Percentiles rank a stretch among this genome's conserved stretches.
Evolutionary conservation across 768 basidiomycete species (phyloP).

Genomic region (Lenzites betulinus): DNA sequence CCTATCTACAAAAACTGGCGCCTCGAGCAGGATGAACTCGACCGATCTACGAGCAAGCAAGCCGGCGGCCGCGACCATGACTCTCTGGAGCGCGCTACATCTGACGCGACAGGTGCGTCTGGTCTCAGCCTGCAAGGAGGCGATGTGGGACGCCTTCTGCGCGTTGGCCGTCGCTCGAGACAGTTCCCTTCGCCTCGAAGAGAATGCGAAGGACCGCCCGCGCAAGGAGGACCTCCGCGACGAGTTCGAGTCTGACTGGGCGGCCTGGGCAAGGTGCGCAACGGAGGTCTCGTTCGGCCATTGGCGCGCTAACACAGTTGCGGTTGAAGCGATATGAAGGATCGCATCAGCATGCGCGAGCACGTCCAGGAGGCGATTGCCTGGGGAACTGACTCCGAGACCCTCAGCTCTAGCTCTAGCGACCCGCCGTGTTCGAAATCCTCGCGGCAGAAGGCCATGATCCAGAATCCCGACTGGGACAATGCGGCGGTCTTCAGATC

Average conservation of each 20-base stretch:
- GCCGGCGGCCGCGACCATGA: constrained; percentile 33
- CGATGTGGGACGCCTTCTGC: constrained; percentile 66
- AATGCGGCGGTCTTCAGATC: constrained; percentile 29
- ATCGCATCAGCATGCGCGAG: constrained; percentile 64
- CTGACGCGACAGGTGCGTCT: constrained; percentile 59
- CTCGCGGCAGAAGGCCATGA: neutral
- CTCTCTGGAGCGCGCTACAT: constrained; percentile 63
- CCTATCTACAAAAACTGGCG: constrained; percentile 8
- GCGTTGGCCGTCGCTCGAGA: constrained; percentile 38
- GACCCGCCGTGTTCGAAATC: neutral
- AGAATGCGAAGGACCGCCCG: constrained; percentile 10
- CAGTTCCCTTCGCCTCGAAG: constrained; percentile 17
- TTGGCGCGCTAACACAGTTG: neutral
- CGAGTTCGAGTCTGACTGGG: constrained; percentile 68
- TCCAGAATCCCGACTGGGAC: constrained; percentile 23
- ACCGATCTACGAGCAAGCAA: constrained; percentile 10
- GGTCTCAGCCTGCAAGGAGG: constrained; percentile 65
- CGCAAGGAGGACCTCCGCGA: constrained; percentile 40
- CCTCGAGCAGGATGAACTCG: neutral
- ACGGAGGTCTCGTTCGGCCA: neutral
- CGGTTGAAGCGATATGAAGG: constrained; percentile 66
- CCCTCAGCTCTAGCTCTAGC: neutral
- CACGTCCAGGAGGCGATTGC: constrained; percentile 46
- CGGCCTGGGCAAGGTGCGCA: constrained; percentile 68
- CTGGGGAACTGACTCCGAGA: constrained; percentile 51